Evolutionary conservation across 2,329 filamentous ascomycete species (phyloP), one percentile per base, ranked within the genome.

Genomic region (Albifimbria verrucaria): DNA sequence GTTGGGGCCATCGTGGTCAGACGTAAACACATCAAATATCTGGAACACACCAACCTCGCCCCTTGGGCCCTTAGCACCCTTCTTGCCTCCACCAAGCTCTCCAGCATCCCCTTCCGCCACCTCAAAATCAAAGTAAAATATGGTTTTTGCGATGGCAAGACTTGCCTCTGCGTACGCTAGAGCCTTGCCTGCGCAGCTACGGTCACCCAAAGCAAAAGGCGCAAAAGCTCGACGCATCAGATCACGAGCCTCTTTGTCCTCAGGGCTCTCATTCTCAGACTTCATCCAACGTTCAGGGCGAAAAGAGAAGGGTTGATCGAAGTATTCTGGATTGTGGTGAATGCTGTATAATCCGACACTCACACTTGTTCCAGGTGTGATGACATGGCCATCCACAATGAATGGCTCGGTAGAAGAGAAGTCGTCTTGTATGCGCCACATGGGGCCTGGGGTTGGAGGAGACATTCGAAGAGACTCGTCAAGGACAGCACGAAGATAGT

Each of bases 381-480:
- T 43, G 18, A 9, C 11, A 18, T 43, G 41, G 9, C 41, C 41
- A 7, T 43, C 41, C 18, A 43, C 18, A 20, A 43, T 18, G 7
- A 43, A 10, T 43, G 41, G 18, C 18, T 18, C 41, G 7, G 15
- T 20, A 7, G 41, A 12, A 10, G 15, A 17, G 41, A 20, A 11
- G 18, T 11, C 18, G 41, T 43, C 41, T 20, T 10, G 41, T 20
- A 17, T 20, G 7, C 41, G 41, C 41, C 41, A 43, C 10, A 43
- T 9, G 18, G 21, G 9, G 18, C 12, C 10, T 9, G 10, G 10
- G 9, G 41, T 18, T 17, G 48, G 48, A 10, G 28, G 17, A 12
- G 48, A 49, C 26, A 49, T 22, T 17, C 48, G 48, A 20, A 49
- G n/a, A 9, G 25, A 12, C 28, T 49, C 48, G 41, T 49, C 32